A percentile compares a stretch with the other conserved stretches of the same genome.
Evolutionary conservation across 2,329 filamentous ascomycete genomes (phyloP).

Genomic region (Stenocarpella maydis): DNA sequence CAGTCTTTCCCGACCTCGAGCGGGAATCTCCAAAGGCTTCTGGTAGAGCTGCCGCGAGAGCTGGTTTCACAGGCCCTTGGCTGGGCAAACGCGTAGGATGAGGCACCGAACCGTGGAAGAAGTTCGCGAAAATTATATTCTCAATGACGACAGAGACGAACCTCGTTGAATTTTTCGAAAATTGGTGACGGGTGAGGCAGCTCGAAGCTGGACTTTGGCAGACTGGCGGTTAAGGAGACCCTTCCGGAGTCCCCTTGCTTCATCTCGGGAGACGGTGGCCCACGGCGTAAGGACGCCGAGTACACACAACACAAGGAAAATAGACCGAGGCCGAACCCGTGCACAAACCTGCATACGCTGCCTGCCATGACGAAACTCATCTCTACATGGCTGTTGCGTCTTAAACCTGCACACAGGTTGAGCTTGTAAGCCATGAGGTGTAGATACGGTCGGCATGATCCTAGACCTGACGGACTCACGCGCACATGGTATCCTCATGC

Average conservation of each 20-base stretch:
- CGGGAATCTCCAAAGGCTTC: not conserved
- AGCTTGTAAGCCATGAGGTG: slow-evolving; percentile 15
- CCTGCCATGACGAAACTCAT: not conserved
- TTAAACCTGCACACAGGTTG: slow-evolving; percentile 6
- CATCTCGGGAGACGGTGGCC: not conserved
- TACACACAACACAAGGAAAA: not conserved
- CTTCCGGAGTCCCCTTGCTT: not conserved
- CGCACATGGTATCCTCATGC: not conserved
- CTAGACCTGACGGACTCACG: not conserved
- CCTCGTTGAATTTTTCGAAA: not conserved
- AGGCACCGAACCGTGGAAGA: not conserved
- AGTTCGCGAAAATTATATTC: not conserved
- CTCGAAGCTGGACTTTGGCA: not conserved
- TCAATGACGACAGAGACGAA: not conserved
- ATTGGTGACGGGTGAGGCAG: not conserved
- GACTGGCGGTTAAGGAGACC: not conserved
- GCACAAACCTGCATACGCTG: not conserved
- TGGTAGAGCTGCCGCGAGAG: not conserved
- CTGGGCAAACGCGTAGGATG: not conserved
- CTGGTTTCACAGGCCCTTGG: slow-evolving; percentile 9
- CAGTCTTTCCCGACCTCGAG: not conserved
- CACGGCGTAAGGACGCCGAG: not conserved
- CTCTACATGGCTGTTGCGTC: not conserved
- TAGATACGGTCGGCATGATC: slow-evolving; percentile 10
- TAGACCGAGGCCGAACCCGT: not conserved